phyloP scores from a whole-genome alignment of 495 filamentous ascomycete genomes.

The Lasiosphaeriaceae sp. region DNA sequence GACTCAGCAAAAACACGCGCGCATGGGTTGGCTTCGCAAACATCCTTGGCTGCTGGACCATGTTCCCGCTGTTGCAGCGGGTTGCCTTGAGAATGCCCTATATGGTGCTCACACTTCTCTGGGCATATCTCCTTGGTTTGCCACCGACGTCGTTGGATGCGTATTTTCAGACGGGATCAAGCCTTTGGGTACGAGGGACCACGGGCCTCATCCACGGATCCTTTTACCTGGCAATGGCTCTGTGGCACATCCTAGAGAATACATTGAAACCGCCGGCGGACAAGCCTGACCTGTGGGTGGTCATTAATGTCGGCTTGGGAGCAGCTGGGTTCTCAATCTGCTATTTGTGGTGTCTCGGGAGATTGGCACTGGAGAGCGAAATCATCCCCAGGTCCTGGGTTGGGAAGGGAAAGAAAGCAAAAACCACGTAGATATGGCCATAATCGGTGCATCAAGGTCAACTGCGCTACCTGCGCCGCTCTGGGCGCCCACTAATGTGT shows the following conservation, averaged over 20 bases:
- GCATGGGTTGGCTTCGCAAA: conserved; percentile 94
- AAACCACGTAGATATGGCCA: conserved; percentile 27
- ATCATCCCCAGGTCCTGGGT: conserved; percentile 26
- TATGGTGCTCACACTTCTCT: conserved; percentile 73
- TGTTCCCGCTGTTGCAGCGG: conserved; percentile 84
- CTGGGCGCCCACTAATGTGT: not conserved
- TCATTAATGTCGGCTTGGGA: conserved; percentile 81
- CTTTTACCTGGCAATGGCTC: conserved; percentile 72
- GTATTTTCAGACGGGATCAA: conserved; percentile 51
- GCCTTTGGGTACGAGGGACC: conserved; percentile 43
- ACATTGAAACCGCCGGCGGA: conserved; percentile 60
- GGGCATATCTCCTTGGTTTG: conserved; percentile 85
- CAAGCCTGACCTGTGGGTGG: conserved; percentile 93
- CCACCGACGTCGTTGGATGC: conserved; percentile 69
- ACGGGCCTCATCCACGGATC: conserved; percentile 65
- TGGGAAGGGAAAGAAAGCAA: conserved; percentile 31
- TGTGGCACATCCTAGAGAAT: conserved; percentile 74
- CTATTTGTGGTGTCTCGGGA: conserved; percentile 85
- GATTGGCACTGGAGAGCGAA: conserved; percentile 59
- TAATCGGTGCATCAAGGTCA: not conserved
- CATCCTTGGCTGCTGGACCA: conserved; percentile 84
- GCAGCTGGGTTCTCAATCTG: conserved; percentile 80
- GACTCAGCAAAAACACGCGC: conserved; percentile 67
- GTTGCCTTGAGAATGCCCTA: conserved; percentile 85
- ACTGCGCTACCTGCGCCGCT: not conserved